Conservation (phyloP, 116 monocot genomes). For the Iris pallida region DNA sequence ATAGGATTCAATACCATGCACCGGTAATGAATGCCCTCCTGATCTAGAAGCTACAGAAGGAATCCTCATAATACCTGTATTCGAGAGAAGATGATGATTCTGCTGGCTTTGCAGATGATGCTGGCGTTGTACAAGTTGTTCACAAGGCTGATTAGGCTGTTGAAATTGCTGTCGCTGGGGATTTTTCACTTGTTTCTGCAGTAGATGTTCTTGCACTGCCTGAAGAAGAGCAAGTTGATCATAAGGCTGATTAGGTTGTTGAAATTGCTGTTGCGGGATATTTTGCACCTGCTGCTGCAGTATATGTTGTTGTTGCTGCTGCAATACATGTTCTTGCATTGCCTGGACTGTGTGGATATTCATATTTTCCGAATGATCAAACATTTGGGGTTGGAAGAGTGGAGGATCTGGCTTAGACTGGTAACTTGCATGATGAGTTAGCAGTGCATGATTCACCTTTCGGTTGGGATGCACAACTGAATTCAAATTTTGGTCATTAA, state of each 20-base stretch:
- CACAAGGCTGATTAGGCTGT: slow-evolving; percentile 30
- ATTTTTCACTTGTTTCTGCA: slow-evolving; percentile 34
- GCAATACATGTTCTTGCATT: slow-evolving; percentile 29
- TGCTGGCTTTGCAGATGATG: slow-evolving; percentile 36
- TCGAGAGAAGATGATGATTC: slow-evolving; percentile 17
- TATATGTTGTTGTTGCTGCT: slow-evolving; percentile 17
- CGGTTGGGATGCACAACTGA: slow-evolving; percentile 26
- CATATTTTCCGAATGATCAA: slow-evolving; percentile 49
- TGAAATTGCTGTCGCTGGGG: slow-evolving; percentile 30
- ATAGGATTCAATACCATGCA: slow-evolving; percentile 21
- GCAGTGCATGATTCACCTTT: slow-evolving; percentile 26
- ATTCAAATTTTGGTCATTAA: slow-evolving; percentile 30
- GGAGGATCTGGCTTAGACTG: slow-evolving; percentile 34
- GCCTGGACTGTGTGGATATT: slow-evolving; percentile 40
- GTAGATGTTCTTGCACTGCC: slow-evolving; percentile 23
- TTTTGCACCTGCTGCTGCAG: slow-evolving; percentile 32
- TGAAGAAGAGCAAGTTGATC: slow-evolving; percentile 6
- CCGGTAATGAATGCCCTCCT: slow-evolving; percentile 20
- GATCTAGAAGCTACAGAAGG: slow-evolving; percentile 17
- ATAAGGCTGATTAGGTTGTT: slow-evolving; percentile 35
- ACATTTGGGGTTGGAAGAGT: slow-evolving; percentile 24
- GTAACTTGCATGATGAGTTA: slow-evolving; percentile 33
- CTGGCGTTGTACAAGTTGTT: slow-evolving; percentile 34
- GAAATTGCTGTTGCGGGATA: slow-evolving; percentile 27
- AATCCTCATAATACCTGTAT: slow-evolving; percentile 24